Conservation (phyloP, 768 basidiomycete species). For the Tulasnella sp. region DNA sequence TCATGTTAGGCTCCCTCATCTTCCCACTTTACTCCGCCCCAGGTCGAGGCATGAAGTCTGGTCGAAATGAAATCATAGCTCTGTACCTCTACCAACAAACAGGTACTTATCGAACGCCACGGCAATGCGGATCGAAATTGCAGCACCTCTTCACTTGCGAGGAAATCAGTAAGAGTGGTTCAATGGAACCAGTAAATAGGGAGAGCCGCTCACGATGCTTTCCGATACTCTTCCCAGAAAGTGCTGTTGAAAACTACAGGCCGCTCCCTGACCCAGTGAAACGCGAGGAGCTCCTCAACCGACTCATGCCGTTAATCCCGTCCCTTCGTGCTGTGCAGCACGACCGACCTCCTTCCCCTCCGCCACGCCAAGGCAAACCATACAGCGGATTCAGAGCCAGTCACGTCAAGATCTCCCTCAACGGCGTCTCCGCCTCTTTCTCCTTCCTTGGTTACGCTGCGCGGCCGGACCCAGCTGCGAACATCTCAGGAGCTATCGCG, state of each 20-base stretch:
- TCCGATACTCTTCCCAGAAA: not conserved
- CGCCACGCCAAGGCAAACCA: not conserved
- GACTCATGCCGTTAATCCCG: not conserved
- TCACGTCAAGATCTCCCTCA: not conserved
- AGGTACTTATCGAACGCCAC: not conserved
- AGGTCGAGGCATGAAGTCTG: not conserved
- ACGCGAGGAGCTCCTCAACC: not conserved
- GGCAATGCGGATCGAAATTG: slow-evolving; percentile 9
- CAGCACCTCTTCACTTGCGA: slow-evolving; percentile 3
- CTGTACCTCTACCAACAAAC: slow-evolving; percentile 2
- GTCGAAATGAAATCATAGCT: slow-evolving; percentile 1
- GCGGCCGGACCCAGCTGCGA: not conserved
- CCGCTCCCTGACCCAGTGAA: not conserved
- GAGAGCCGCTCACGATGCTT: too few species aligned
- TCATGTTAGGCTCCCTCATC: not conserved
- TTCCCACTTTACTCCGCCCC: not conserved
- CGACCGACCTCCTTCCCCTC: not conserved
- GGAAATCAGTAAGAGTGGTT: not conserved
- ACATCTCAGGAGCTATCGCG: not conserved
- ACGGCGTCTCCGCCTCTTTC: not conserved
- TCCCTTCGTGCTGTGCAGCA: not conserved
- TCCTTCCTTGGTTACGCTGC: not conserved
- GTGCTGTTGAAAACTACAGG: not conserved
- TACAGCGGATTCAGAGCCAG: not conserved
- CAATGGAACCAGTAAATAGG: too few species aligned